A percentile compares a stretch with the other conserved stretches of the same genome.
phyloP scores from a whole-genome alignment of 108 stramenopile genomes.

The Discostella stelligeroides region DNA sequence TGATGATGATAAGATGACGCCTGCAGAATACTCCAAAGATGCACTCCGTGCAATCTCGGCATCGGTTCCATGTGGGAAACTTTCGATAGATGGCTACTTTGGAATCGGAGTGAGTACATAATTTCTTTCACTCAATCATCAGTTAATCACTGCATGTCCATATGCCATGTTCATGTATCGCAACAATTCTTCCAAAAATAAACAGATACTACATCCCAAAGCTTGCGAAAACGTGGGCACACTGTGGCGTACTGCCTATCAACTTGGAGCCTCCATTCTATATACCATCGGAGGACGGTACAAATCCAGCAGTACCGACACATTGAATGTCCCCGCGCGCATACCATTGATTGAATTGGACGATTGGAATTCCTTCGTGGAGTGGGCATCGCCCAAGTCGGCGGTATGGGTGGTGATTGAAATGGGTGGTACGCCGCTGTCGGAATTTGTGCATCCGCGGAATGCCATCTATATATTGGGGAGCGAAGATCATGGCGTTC shows the following conservation, averaged over 20 bases:
- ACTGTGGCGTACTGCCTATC: constrained; percentile 39
- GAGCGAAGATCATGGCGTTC: constrained; percentile 50
- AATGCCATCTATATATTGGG: constrained; percentile 54
- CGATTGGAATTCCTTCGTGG: constrained; percentile 48
- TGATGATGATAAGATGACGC: not conserved
- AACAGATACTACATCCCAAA: constrained; percentile 39
- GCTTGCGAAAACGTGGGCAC: constrained; percentile 40
- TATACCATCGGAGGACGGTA: constrained; percentile 56
- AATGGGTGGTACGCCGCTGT: constrained; percentile 52
- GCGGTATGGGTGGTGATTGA: constrained; percentile 54
- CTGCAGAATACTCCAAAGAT: constrained; percentile 28
- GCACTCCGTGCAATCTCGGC: constrained; percentile 30
- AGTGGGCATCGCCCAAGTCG: constrained; percentile 29
- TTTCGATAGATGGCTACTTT: constrained; percentile 38
- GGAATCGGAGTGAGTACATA: constrained; percentile 30
- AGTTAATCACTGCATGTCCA: not conserved
- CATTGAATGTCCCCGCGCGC: constrained; percentile 37
- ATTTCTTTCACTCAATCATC: too few relatives aligned
- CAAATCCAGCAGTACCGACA: constrained; percentile 35
- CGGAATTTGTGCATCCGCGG: constrained; percentile 42
- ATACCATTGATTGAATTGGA: constrained; percentile 46
- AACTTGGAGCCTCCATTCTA: constrained; percentile 47
- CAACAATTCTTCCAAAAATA: not conserved
- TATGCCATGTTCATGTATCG: not conserved
- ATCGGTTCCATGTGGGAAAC: constrained; percentile 26